Evolutionary conservation across 164 flowering plant species (phyloP), one percentile per base, ranked within the genome.

Genomic region (Macadamia tetraphylla): DNA sequence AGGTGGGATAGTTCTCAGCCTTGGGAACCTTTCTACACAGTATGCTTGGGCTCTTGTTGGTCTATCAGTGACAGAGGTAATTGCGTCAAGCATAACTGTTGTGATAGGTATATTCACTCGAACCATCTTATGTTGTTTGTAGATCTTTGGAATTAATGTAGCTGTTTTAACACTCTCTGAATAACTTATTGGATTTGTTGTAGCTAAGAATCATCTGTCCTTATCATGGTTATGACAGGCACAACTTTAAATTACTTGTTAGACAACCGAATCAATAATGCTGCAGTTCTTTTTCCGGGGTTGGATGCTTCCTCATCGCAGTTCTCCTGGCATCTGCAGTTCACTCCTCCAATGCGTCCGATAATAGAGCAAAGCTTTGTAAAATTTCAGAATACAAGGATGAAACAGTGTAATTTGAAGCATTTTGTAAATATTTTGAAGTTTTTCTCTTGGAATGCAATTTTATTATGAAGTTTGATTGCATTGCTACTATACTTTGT

Each of bases 41-140:
- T 92, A 92, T 79, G 94, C 98, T 58, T 92, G 84, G 87, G 92
- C 98, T 65, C 84, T 85, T 66, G 94, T 92, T 67, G 96, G 98
- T 63, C 75, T 92, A 23, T 90, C 96, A 44, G 96, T 92, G 3
- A 77, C 83, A 6, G 88, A 92, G 70, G 98, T 92, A 46, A 60
- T 92, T 66, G 75, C 88, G 14, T 58, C 82, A 44, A 90, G 96
- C 86, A 85, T 86, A 17, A 85, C 89, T 23, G 98, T 92, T 66
- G 92, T 90, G 57, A 85, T 92, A 81, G 96, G 96, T 92, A 66
- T 46, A 42, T 55, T 60, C 11, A 53, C 61, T 53, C 32, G 56
- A 29, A 23, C 17, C 17, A 1, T 5, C 64, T 30, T 64, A 12
- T 44, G 3, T 43, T 58, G 15, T 9, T 58, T 43, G 23, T 49